Conservation (phyloP, 1,139 yeast species). For the Lodderomyces metapsilosis region DNA sequence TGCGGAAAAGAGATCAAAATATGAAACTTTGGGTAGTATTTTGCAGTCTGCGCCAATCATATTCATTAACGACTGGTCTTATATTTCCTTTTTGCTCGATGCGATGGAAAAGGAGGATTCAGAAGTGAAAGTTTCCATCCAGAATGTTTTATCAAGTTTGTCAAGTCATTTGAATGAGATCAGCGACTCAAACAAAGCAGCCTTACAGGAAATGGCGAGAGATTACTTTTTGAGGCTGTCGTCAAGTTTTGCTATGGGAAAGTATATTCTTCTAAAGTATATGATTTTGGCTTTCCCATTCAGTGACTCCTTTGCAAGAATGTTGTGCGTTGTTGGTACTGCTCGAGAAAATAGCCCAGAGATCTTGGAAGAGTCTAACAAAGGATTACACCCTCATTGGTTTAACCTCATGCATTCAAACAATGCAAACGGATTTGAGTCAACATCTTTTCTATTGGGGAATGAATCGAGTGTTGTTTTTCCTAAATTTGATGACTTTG, state of each 20-base stretch:
- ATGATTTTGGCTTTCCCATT: slow-evolving; percentile 68
- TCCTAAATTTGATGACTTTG: slow-evolving; percentile 35
- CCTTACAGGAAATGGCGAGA: slow-evolving; percentile 24
- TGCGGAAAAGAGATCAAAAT: slow-evolving; percentile 45
- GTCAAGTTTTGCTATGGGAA: slow-evolving; percentile 27
- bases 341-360: slow-evolving; percentile 61
- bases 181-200: slow-evolving; percentile 33
- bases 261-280: slow-evolving; percentile 66
- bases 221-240: slow-evolving; percentile 21
- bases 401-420: slow-evolving; percentile 48
- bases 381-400: slow-evolving; percentile 82
- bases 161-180: slow-evolving; percentile 48
- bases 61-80: slow-evolving; percentile 45
- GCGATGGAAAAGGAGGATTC: slow-evolving; percentile 66
- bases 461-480: slow-evolving; percentile 33
- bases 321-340: slow-evolving; percentile 67
- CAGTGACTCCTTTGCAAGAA: slow-evolving; percentile 64
- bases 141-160: slow-evolving; percentile 66
- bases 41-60: slow-evolving; percentile 50
- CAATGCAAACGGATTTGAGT: slow-evolving; percentile 28
- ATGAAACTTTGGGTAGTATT: slow-evolving; percentile 74
- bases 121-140: slow-evolving; percentile 67
- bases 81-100: slow-evolving; percentile 66
- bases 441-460: slow-evolving; percentile 46
- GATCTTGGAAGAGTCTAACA: slow-evolving; percentile 74